Percentiles rank a stretch among this genome's conserved stretches.
These are phyloP conservation scores for Mycosarcoma mackinlayi DNA, from an alignment of 1,284 basidiomycete species.

Conservation along the genomic window DNA sequence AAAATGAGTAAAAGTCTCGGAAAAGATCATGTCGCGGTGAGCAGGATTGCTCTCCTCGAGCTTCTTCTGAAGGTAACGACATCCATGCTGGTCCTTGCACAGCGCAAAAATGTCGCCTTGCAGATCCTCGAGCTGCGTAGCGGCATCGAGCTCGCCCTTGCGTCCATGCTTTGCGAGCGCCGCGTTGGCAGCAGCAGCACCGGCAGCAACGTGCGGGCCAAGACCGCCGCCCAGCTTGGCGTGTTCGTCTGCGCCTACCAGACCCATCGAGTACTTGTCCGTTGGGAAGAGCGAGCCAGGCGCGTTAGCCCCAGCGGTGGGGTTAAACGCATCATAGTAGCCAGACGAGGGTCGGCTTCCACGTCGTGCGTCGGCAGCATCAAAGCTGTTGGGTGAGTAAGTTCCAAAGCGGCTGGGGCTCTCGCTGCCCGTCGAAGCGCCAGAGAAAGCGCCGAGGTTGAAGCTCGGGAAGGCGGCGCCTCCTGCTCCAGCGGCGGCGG, in stretches of 20 bases:
- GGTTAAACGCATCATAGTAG: slow-evolving; percentile 60
- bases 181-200: slow-evolving; percentile 17
- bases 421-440: slow-evolving; percentile 36
- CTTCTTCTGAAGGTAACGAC: slow-evolving; percentile 98
- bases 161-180: slow-evolving; percentile 66
- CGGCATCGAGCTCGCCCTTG: slow-evolving; percentile 84
- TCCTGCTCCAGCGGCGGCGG: slow-evolving; percentile 2
- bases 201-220: slow-evolving; percentile 15
- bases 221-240: slow-evolving; percentile 37
- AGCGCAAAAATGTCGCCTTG: slow-evolving; percentile 88
- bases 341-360: slow-evolving; percentile 51
- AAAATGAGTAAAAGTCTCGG: slow-evolving; percentile 97
- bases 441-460: slow-evolving; percentile 44
- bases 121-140: slow-evolving; percentile 93
- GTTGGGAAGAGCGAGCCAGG: slow-evolving; percentile 41
- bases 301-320: slow-evolving; percentile 41
- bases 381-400: slow-evolving; percentile 49
- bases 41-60: slow-evolving; percentile 88
- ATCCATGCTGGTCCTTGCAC: slow-evolving; percentile 99
- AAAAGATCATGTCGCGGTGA: slow-evolving; percentile 94
- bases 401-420: slow-evolving; percentile 52
- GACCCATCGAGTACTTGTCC: slow-evolving; percentile 51
- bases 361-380: slow-evolving; percentile 32
- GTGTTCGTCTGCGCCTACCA: slow-evolving; percentile 34
- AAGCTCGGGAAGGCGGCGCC: slow-evolving; percentile 45